Base-by-base conservation (phyloP, 176 grass and related monocot genomes). In the Triticum dicoccoides region DNA sequence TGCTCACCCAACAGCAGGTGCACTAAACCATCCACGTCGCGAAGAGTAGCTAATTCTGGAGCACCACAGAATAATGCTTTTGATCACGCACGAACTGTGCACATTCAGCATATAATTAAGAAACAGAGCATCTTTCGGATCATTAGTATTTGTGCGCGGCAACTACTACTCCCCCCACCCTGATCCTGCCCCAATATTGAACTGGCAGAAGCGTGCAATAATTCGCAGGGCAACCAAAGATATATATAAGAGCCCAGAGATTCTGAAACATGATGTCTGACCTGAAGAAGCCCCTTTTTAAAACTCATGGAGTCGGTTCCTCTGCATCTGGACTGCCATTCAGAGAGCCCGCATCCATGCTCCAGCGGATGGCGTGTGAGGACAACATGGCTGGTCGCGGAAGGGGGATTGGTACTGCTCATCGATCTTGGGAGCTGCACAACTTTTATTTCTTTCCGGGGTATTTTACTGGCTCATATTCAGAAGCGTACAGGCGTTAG, bases 261-360 rank as follows among this genome's bases (percentile, higher is more conserved):
- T 86, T 90, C 88, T 70, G 65, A 86, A 79, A 79, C 51, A 75
- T 83, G 89, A 65, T 86, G 54, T 65, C 84, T 86, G 80, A 83
- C 73, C 84, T 86, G 80, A 86, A 82, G 73, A 76, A 58, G 51
- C 35, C 81, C 39, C 0, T 76, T 69, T 77, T 54, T 72, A 18
- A 76, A 76, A 39, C 29, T 56, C 30, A 0, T 56, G n/a, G 82
- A 86, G 84, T 86, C 84, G 83, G 84, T 90, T 90, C 38, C 73
- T 78, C 79, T 90, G 89, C 66, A 90, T 72, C 84, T 90, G 73
- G 89, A 78, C 84, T 21, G 61, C 42, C 58, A 76, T 85, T 75
- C 45, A 38, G 69, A 76, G 80, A 18, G 64, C 56, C 64, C 38
- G 77, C 72, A 32, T 78, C 78, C 72, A 90, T n/a, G 47, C 77